These are phyloP conservation scores for Hortiboletus campestris DNA, from an alignment of 768 basidiomycete species.

Conservation along the genomic window DNA sequence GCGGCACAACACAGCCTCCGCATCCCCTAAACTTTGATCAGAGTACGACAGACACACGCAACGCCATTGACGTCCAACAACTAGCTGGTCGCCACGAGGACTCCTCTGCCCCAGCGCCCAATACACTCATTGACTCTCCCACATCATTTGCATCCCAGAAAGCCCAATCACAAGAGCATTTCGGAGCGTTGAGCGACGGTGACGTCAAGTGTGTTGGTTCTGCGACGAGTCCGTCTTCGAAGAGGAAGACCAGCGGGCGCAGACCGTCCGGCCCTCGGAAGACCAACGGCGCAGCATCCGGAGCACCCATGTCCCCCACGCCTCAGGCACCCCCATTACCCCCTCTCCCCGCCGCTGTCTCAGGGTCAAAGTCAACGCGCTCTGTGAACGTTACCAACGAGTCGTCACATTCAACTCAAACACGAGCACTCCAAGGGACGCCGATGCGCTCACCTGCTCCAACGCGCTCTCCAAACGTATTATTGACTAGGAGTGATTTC, in stretches of 20 bases:
- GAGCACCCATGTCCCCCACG: constrained; percentile 63
- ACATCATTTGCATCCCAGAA: constrained; percentile 9
- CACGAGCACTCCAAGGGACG: not conserved
- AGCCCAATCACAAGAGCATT: constrained; percentile 19
- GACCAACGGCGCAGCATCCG: constrained; percentile 60
- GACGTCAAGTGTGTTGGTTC: constrained; percentile 30
- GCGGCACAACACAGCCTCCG: constrained; percentile 27
- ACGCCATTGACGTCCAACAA: constrained; percentile 9
- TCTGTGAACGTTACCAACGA: constrained; percentile 14
- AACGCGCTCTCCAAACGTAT: constrained; percentile 18
- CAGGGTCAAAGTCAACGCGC: constrained; percentile 18
- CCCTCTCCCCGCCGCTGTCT: constrained; percentile 10
- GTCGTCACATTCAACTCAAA: constrained; percentile 1
- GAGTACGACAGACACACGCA: constrained; percentile 6
- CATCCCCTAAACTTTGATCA: constrained; percentile 28
- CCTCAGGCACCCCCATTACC: constrained; percentile 43
- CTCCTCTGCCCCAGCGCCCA: not conserved
- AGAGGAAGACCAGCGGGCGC: constrained; percentile 17
- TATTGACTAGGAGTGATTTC: constrained; percentile 21
- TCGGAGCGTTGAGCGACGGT: constrained; percentile 15
- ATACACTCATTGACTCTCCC: constrained; percentile 24
- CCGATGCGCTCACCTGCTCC: constrained; percentile 10
- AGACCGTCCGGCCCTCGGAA: constrained; percentile 26
- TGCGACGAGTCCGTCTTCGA: constrained; percentile 26
- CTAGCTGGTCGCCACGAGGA: constrained; percentile 25